Base-by-base conservation (phyloP, 805 yeast species). In the Teunomyces kruisii region DNA sequence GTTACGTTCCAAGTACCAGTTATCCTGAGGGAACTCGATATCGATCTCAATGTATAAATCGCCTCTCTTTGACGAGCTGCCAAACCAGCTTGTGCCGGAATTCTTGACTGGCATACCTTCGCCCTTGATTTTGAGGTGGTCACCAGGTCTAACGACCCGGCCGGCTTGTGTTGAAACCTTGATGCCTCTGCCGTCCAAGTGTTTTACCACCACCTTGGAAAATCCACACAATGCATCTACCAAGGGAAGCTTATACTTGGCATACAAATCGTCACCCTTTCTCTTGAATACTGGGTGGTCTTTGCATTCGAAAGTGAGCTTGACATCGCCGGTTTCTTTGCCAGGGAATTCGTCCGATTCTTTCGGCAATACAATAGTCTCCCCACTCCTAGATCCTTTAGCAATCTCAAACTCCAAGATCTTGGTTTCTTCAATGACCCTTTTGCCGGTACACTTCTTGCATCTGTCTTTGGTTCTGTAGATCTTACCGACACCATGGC, bases 141-240 rank as follows among this genome's bases (percentile, higher is more conserved):
- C 88, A 7, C 86, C 84, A 0, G 96, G 96, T 55, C 84, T 76
- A 6, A 90, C 57, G 5, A 92, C 96, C 62, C 84, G 85, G 1
- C 97, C 97, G 4, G 75, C 68, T 1, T 91, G 90, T 0, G 84
- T 77, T 0, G 80, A 69, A 10, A 91, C 60, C 42, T 76, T 76
- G 10, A 90, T 63, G 30, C 81, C 78, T 50, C 97, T 79, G 13
- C 85, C 91, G 64, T 94, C 98, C 44, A 91, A 73, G 51, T 88
- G 94, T 51, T 78, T 79, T 8, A 86, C 67, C 2, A 89, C 70
- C 9, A 78, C 75, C 42, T 79, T 76, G 22, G 83, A 70, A 56
- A 91, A 85, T 2, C 98, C 98, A 47, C 88, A 78, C n/a, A 92
- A 70, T 0, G 97, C 84, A 52, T 92, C 98, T 10, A 80, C 80